Base-by-base conservation (phyloP, 2,329 filamentous ascomycete species). In the Aspergillus tamarii region DNA sequence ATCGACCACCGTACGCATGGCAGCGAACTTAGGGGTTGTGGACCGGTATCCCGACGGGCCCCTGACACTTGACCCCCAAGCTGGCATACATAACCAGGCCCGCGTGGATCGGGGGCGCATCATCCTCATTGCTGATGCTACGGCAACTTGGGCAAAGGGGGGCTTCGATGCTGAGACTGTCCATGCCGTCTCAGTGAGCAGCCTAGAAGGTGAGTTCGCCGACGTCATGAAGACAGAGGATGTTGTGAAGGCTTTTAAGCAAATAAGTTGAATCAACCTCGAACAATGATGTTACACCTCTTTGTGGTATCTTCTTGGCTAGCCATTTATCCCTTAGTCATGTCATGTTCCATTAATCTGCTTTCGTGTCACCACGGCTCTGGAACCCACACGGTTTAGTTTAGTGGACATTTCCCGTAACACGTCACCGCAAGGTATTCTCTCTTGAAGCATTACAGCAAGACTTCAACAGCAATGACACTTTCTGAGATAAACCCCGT, bases 401-500 rank as follows among this genome's bases (percentile, higher is more conserved):
- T 19, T 21, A 45, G 43, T 45, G n/a, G 14, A 45, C 10, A 50
- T 30, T 16, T 6, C 23, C 46, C 26, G 6, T 19, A 26, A 19
- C 23, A 7, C 12, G 11, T 26, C 23, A 48, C 23, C 12, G 23
- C 7, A 28, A 9, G 16, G 46, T 16, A 28, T 9, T 30, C 23
- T 19, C 16, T 16, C 28, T n/a, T n/a, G 19, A 14, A 32, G 39
- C 12, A 59, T 53, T 64, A 76, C 65, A 88, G 71, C 66, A 86
- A 80, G 36, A 88, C 81, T 72, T 84, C 83, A 23, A 85, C 79
- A 12, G 85, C 85, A 64, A 87, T 70, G 39, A 84, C 76, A 62
- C 73, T 81, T 36, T 78, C 75, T 2, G 85, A 83, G 64, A 84
- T 64, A 61, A 87, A 86, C 0, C 87, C 87, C 0, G 86, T 86